These are phyloP conservation scores for Tolypocladium album DNA, from an alignment of 2,329 filamentous ascomycete genomes.

Conservation along the genomic window DNA sequence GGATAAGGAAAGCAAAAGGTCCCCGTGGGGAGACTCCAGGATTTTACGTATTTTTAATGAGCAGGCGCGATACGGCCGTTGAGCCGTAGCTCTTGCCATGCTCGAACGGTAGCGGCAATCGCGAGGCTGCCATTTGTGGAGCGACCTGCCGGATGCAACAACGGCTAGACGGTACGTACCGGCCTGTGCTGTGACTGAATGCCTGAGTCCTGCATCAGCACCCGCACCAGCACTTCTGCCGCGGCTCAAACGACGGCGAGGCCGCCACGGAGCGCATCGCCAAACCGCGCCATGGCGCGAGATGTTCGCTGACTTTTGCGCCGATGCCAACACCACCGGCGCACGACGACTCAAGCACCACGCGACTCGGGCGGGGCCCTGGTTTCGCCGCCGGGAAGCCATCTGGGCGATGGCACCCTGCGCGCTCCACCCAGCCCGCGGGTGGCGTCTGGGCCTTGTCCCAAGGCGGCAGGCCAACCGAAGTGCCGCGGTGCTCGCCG, in stretches of 20 bases:
- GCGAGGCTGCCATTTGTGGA: not conserved
- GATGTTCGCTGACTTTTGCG: not conserved
- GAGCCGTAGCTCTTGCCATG: not conserved
- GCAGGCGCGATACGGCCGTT: not conserved
- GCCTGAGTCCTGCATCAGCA: too few species aligned
- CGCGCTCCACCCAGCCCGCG: not conserved
- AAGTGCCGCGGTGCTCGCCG: not conserved
- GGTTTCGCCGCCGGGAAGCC: not conserved
- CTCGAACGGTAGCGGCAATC: not conserved
- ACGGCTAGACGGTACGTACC: not conserved
- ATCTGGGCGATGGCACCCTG: not conserved
- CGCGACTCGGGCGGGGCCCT: not conserved
- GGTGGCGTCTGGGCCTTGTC: not conserved
- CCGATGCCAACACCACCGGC: not conserved
- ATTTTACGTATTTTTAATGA: not conserved
- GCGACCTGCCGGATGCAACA: not conserved
- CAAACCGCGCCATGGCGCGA: not conserved
- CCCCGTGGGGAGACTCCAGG: not conserved
- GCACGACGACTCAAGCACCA: not conserved
- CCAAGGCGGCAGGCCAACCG: not conserved
- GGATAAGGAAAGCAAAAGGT: not conserved
- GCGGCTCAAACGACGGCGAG: not conserved
- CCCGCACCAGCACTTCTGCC: not conserved
- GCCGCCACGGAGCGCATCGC: not conserved
- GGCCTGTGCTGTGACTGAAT: too few species aligned